These are phyloP conservation scores for Cercospora sp. DNA, from an alignment of 2,329 filamentous ascomycete species.

Conservation along the genomic window DNA sequence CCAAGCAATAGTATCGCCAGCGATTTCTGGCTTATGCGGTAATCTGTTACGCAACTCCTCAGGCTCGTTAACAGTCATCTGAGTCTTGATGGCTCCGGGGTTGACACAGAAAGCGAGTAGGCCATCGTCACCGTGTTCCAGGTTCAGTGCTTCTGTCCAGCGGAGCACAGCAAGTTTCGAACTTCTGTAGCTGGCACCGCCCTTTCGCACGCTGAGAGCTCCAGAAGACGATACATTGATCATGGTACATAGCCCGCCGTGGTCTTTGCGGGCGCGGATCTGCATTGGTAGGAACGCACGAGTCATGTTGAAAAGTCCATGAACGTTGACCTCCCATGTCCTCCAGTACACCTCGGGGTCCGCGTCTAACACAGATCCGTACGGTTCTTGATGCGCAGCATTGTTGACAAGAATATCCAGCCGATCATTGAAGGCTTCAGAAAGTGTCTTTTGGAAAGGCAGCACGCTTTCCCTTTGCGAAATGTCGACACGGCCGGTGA, in stretches of 20 bases:
- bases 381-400: slow-evolving; percentile 32
- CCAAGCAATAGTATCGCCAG: slow-evolving; percentile 39
- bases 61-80: slow-evolving; percentile 45
- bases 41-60: slow-evolving; percentile 26
- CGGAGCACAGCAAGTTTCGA: slow-evolving; percentile 47
- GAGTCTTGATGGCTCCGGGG: slow-evolving; percentile 38
- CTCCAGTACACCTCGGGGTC: slow-evolving; percentile 49
- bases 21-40: slow-evolving; percentile 37
- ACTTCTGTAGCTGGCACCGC: slow-evolving; percentile 47
- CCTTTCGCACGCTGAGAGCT: slow-evolving; percentile 29
- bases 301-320: slow-evolving; percentile 42
- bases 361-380: slow-evolving; percentile 28
- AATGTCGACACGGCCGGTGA: slow-evolving; percentile 48
- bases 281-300: slow-evolving; percentile 50
- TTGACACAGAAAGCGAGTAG: background rate
- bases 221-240: slow-evolving; percentile 47
- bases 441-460: slow-evolving; percentile 38
- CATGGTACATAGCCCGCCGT: slow-evolving; percentile 41
- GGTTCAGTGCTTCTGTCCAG: background rate
- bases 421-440: slow-evolving; percentile 31
- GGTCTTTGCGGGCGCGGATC: slow-evolving; percentile 23
- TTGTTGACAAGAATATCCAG: slow-evolving; percentile 44
- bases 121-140: background rate
- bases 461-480: slow-evolving; percentile 40
- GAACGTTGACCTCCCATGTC: slow-evolving; percentile 53